Conservation (phyloP, 1,139 yeast genomes). For the Arxiozyma telluris region DNA sequence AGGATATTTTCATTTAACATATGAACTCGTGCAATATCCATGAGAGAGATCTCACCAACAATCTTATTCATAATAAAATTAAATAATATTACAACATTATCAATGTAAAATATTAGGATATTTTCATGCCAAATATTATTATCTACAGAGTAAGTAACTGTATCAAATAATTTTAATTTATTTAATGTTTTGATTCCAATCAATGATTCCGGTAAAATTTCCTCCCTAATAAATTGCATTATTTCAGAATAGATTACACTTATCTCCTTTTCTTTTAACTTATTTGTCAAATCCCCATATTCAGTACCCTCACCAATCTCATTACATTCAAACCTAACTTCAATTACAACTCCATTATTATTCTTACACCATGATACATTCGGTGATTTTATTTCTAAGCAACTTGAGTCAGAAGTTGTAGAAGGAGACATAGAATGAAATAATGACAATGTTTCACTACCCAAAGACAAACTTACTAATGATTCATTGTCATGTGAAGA, state of each 20-base stretch:
- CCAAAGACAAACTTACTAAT: background rate
- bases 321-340: background rate
- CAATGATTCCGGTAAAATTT: background rate
- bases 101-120: slow-evolving; percentile 13
- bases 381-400: background rate
- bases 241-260: background rate
- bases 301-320: background rate
- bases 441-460: slow-evolving; percentile 1
- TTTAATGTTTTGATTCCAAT: background rate
- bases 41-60: slow-evolving; percentile 20
- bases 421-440: background rate
- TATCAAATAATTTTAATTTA: slow-evolving; percentile 10
- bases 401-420: background rate
- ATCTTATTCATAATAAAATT: slow-evolving; percentile 13
- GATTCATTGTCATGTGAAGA: background rate
- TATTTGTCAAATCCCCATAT: background rate
- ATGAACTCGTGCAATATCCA: slow-evolving; percentile 16
- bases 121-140: slow-evolving; percentile 22
- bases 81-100: slow-evolving; percentile 14
- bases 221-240: background rate
- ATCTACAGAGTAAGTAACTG: slow-evolving; percentile 18
- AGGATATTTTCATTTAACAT: slow-evolving; percentile 11
- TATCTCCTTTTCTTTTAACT: background rate
- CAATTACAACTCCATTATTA: background rate
- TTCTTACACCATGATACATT: background rate